phyloP scores from a whole-genome alignment of 768 basidiomycete species.

The Rhodotorula graminis region DNA sequence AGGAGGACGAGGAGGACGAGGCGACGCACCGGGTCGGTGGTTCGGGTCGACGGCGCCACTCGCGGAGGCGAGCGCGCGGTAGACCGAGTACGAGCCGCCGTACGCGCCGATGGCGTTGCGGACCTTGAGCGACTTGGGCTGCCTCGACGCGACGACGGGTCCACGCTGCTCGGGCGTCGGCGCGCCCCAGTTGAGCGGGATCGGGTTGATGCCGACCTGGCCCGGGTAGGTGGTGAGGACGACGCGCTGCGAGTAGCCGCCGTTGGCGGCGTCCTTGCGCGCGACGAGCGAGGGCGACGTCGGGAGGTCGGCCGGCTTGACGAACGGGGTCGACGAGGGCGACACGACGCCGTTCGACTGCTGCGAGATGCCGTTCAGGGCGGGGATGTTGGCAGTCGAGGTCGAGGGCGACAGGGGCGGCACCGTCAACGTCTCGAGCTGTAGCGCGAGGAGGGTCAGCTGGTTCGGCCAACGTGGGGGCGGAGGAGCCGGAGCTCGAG shows the following conservation, averaged over 20 bases:
- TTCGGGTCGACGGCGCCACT: slow-evolving; percentile 52
- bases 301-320: slow-evolving; percentile 26
- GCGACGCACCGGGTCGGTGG: slow-evolving; percentile 45
- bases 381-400: slow-evolving; percentile 2
- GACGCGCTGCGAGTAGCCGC: slow-evolving; percentile 73
- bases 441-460: neutral
- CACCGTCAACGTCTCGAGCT: slow-evolving; percentile 28
- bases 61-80: slow-evolving; percentile 85
- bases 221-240: slow-evolving; percentile 89
- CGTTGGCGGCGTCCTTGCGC: slow-evolving; percentile 53
- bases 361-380: neutral
- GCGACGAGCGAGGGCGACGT: slow-evolving; percentile 28
- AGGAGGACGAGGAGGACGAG: neutral
- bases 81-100: slow-evolving; percentile 88
- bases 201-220: slow-evolving; percentile 79
- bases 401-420: slow-evolving; percentile 16
- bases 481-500: no score
- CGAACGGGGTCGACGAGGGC: slow-evolving; percentile 19
- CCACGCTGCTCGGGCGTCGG: slow-evolving; percentile 63
- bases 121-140: slow-evolving; percentile 74
- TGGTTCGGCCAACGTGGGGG: neutral
- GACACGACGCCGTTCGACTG: neutral
- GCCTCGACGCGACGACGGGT: slow-evolving; percentile 66
- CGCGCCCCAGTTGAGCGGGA: slow-evolving; percentile 77
- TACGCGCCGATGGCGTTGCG: slow-evolving; percentile 94